Evolutionary conservation across 2,329 filamentous ascomycete genomes (phyloP).

Genomic region (Laburnicola sp.): DNA sequence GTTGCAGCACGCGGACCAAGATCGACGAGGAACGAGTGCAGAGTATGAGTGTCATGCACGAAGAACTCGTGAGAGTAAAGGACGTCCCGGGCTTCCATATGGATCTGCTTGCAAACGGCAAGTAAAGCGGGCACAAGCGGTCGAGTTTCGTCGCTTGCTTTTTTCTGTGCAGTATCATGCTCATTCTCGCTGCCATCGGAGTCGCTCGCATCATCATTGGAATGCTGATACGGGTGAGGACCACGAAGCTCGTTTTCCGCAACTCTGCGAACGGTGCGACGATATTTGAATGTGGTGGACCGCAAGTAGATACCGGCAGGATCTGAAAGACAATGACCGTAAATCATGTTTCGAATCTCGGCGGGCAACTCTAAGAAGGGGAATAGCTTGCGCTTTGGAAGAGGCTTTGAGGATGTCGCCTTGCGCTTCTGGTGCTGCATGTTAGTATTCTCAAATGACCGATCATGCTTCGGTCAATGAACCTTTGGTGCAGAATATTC

Average conservation of each 20-base stretch:
- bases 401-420: conserved; percentile 16
- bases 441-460: background rate
- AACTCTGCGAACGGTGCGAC: conserved; percentile 34
- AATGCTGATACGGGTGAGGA: background rate
- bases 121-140: conserved; percentile 32
- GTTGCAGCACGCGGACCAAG: conserved; percentile 29
- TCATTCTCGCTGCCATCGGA: conserved; percentile 7
- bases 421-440: conserved; percentile 26
- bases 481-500: conserved; percentile 32
- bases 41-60: conserved; percentile 30
- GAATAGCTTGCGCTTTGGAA: conserved; percentile 38
- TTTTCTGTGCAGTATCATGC: conserved; percentile 12
- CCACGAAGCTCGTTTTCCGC: conserved; percentile 6
- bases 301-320: conserved; percentile 31
- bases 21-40: conserved; percentile 40
- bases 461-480: conserved; percentile 5
- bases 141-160: conserved; percentile 7
- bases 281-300: conserved; percentile 27
- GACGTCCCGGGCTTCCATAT: conserved; percentile 28
- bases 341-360: conserved; percentile 42
- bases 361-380: conserved; percentile 40
- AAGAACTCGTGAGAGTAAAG: conserved; percentile 38
- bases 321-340: conserved; percentile 33
- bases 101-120: conserved; percentile 34
- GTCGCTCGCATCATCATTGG: background rate